A percentile compares a stretch with the other conserved stretches of the same genome.
phyloP scores from a whole-genome alignment of 73 alveolate species.

The Paramecium primaurelia region DNA sequence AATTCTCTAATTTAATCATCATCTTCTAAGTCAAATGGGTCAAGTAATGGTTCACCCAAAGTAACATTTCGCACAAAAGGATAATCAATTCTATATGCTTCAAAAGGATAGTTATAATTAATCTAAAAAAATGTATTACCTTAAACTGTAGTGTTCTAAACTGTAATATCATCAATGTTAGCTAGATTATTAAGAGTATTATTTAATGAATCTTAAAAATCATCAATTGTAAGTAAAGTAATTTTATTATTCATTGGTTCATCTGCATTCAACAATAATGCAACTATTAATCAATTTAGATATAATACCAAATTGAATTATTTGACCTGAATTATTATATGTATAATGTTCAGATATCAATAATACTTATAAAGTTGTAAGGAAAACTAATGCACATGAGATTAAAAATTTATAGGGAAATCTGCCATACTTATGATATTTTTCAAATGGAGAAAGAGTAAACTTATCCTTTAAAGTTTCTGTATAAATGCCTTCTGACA shows the following conservation, averaged over 20 bases:
- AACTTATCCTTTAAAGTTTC: conserved; percentile 34
- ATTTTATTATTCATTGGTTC: background rate
- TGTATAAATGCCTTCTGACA: background rate
- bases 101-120: conserved; percentile 35
- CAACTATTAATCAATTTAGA: background rate
- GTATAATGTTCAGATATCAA: background rate
- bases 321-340: conserved; percentile 7
- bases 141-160: background rate
- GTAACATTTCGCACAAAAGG: background rate
- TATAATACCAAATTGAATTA: background rate
- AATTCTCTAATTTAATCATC: background rate
- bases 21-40: conserved; percentile 12
- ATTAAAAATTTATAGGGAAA: conserved; percentile 25
- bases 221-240: background rate
- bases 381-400: background rate
- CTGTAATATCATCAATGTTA: background rate
- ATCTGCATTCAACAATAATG: background rate
- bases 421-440: conserved; percentile 4
- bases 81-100: background rate
- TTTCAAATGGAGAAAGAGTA: conserved; percentile 24
- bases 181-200: background rate
- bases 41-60: background rate
- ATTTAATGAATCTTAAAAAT: background rate
- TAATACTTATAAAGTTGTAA: background rate
- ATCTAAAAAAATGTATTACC: background rate